These are phyloP conservation scores for Trametes villosa DNA, from an alignment of 768 basidiomycete species.

Conservation along the genomic window DNA sequence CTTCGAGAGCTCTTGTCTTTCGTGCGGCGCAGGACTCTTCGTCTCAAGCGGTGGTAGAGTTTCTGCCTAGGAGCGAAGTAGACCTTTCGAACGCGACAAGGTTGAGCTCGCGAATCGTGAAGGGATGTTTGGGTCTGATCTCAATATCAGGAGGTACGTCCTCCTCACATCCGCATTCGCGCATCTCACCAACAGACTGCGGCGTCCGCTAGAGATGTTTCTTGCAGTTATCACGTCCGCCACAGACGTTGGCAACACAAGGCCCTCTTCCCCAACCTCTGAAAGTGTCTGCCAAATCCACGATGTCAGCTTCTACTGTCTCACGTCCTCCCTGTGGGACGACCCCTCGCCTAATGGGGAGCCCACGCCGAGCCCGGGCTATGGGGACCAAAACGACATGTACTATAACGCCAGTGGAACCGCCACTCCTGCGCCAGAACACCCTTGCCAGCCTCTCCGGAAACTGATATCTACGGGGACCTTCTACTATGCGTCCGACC, in stretches of 20 bases:
- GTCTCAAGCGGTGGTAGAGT: slow-evolving; percentile 83
- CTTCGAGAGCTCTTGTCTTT: slow-evolving; percentile 70
- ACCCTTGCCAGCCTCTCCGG: slow-evolving; percentile 87
- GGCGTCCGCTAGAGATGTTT: slow-evolving; percentile 62
- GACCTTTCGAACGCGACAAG: slow-evolving; percentile 66
- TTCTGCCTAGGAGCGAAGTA: slow-evolving; percentile 73
- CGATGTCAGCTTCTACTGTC: slow-evolving; percentile 86
- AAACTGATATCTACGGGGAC: slow-evolving; percentile 91
- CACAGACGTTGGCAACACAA: slow-evolving; percentile 73
- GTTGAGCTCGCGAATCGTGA: slow-evolving; percentile 71
- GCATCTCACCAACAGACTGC: background rate
- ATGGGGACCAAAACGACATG: slow-evolving; percentile 55
- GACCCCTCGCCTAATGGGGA: slow-evolving; percentile 61
- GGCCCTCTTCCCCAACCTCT: slow-evolving; percentile 57
- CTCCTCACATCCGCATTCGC: background rate
- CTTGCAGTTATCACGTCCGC: slow-evolving; percentile 80
- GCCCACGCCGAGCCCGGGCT: slow-evolving; percentile 54
- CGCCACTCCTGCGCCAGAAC: slow-evolving; percentile 59
- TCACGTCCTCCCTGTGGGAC: slow-evolving; percentile 87
- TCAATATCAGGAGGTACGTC: slow-evolving; percentile 68
- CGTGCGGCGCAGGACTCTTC: slow-evolving; percentile 56
- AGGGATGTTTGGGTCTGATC: slow-evolving; percentile 86
- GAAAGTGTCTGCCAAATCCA: slow-evolving; percentile 84
- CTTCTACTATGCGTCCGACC: slow-evolving; percentile 89
- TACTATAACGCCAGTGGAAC: slow-evolving; percentile 46